Conservation (phyloP, 768 basidiomycete genomes). For the Cystofilobasidium capitatum region DNA sequence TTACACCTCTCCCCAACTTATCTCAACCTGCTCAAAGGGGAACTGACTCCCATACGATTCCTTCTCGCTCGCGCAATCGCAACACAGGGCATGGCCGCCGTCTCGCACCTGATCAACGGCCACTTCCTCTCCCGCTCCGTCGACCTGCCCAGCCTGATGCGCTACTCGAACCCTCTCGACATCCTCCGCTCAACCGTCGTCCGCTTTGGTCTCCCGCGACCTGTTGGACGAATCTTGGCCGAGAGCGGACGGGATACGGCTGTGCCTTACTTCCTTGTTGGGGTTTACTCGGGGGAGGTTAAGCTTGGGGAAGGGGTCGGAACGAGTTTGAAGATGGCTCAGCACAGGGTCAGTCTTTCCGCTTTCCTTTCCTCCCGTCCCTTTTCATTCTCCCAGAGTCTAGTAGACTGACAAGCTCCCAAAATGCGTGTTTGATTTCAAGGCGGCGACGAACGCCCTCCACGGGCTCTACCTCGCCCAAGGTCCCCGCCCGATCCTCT, state of each 20-base stretch:
- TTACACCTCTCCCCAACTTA: too few relatives aligned
- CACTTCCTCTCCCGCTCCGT: constrained; percentile 79
- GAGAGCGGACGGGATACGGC: constrained; percentile 87
- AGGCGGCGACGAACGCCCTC: constrained; percentile 17
- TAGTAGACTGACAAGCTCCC: too few relatives aligned
- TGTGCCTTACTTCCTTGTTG: constrained; percentile 91
- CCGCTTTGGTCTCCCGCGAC: constrained; percentile 41
- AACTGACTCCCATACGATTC: too few relatives aligned
- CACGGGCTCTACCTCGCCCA: constrained; percentile 9
- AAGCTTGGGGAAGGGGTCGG: constrained; percentile 94
- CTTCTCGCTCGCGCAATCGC: too few relatives aligned
- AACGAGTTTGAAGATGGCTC: constrained; percentile 84
- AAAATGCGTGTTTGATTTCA: background rate
- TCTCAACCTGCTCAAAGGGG: background rate
- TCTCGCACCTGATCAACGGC: constrained; percentile 78
- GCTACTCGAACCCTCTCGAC: constrained; percentile 71
- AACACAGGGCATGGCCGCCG: constrained; percentile 58
- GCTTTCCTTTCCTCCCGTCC: background rate
- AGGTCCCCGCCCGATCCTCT: background rate
- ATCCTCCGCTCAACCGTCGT: constrained; percentile 62
- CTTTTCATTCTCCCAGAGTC: background rate
- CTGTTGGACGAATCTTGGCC: constrained; percentile 59
- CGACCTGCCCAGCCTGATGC: constrained; percentile 67
- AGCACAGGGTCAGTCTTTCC: constrained; percentile 60
- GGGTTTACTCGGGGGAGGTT: constrained; percentile 57